Percentiles rank a stretch among this genome's conserved stretches.
phyloP scores from a whole-genome alignment of 2,329 filamentous ascomycete species.

The Phialemoniopsis sp. region DNA sequence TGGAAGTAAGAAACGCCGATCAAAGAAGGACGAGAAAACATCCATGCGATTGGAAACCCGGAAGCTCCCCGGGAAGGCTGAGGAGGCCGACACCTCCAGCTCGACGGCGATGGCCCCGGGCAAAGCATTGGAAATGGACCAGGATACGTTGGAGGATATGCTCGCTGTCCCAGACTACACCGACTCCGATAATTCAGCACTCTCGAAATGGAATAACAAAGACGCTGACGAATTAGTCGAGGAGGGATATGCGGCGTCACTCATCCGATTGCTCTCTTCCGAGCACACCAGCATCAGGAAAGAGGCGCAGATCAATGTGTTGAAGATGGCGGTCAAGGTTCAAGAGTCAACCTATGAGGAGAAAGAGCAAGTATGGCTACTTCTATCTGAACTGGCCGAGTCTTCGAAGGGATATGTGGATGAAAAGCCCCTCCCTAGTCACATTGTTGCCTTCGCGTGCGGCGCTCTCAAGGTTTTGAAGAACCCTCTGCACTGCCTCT shows the following conservation, averaged over 20 bases:
- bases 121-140: constrained; percentile 15
- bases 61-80: neutral
- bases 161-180: constrained; percentile 43
- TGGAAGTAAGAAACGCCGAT: neutral
- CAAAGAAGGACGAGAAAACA: neutral
- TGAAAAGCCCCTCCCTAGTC: constrained; percentile 60
- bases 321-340: constrained; percentile 59
- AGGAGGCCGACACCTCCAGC: neutral
- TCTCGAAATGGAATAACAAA: constrained; percentile 68
- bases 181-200: constrained; percentile 45
- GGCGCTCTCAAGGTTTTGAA: constrained; percentile 66
- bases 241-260: constrained; percentile 64
- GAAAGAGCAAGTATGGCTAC: constrained; percentile 72
- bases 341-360: constrained; percentile 70
- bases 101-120: constrained; percentile 4
- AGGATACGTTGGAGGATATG: constrained; percentile 44
- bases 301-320: constrained; percentile 68
- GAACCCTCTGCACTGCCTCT: constrained; percentile 77
- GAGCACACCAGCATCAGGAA: constrained; percentile 70
- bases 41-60: neutral
- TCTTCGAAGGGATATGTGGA: constrained; percentile 57
- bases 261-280: constrained; percentile 75
- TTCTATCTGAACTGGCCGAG: constrained; percentile 77
- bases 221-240: constrained; percentile 75
- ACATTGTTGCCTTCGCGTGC: constrained; percentile 71